Evolutionary conservation across 176 grass and related monocot species (phyloP), one percentile per base, ranked within the genome.

Genomic region (Ampelocalamus luodianensis): DNA sequence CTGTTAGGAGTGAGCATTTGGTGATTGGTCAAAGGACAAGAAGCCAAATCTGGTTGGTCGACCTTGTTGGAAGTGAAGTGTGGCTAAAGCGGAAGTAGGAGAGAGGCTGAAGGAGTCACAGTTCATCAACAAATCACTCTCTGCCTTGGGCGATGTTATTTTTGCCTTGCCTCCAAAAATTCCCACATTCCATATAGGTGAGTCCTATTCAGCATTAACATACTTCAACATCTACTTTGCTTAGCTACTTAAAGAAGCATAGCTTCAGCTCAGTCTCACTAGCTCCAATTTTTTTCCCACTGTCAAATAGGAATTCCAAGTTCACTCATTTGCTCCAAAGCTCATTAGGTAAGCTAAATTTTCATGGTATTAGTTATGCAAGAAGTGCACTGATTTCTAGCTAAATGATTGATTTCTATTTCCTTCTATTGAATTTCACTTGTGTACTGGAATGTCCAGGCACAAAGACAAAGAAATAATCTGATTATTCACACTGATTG

Each of bases 61-160:
- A 99, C 68, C 90, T 99, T 71, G 96, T 93, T 76, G 97, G 97
- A 61, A 96, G 97, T 77, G 97, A 99, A 56, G 97, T 24, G n/a
- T 91, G 38, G 89, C 69, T 5, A 99, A 94, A 88, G 92, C 86
- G 76, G 97, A 95, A 81, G 97, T 87, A 0, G 93, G 97, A 37
- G 97, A 99, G 68, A 99, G 91, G 82, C 53, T 99, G 45, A 89
- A 83, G 81, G 96, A 96, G 62, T 92, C 96, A 50, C 90, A 94
- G 48, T 99, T 94, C 77, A 99, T 99, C 68, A 99, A 96, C 75
- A 99, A 89, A 74, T 99, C 96, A 24, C 86, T 96, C 22, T 94
- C 96, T 71, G 91, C 96, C 68, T 65, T 99, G 73, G 96, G 96
- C 74, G 96, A 99, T 82, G 93, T 95, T 74, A 99, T 99, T 45